Percentiles rank a stretch among this genome's conserved stretches.
Conservation (phyloP, 2,329 filamentous ascomycete species). For the Ploettnerulaceae sp. region DNA sequence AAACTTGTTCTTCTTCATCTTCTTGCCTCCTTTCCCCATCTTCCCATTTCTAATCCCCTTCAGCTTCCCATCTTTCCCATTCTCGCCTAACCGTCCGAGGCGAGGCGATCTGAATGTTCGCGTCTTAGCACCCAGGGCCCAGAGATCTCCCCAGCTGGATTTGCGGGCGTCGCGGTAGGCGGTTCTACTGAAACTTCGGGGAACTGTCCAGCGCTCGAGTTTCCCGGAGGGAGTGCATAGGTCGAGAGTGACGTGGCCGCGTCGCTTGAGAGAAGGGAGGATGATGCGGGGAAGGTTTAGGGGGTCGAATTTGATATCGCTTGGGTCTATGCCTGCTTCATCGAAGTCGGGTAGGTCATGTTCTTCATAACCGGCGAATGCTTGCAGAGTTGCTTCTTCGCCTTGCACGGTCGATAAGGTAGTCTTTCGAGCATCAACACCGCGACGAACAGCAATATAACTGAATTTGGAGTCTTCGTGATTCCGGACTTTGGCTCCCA, state of each 20-base stretch:
- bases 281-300: slow-evolving; percentile 74
- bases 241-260: slow-evolving; percentile 83
- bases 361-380: slow-evolving; percentile 68
- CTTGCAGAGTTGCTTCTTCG: slow-evolving; percentile 53
- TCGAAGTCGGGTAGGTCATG: slow-evolving; percentile 32
- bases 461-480: slow-evolving; percentile 90
- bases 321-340: slow-evolving; percentile 13
- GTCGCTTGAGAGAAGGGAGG: slow-evolving; percentile 77
- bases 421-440: slow-evolving; percentile 47
- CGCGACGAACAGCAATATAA: slow-evolving; percentile 81
- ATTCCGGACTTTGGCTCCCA: slow-evolving; percentile 65
- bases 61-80: slow-evolving; percentile 30
- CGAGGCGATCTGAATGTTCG: slow-evolving; percentile 58
- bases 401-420: slow-evolving; percentile 43
- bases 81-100: slow-evolving; percentile 44
- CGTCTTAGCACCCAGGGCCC: slow-evolving; percentile 92
- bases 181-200: slow-evolving; percentile 71
- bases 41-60: slow-evolving; percentile 34
- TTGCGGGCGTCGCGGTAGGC: slow-evolving; percentile 94
- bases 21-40: slow-evolving; percentile 38
- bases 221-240: slow-evolving; percentile 81
- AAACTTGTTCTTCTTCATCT: slow-evolving; percentile 40
- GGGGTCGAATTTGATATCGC: slow-evolving; percentile 40
- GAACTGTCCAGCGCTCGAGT: slow-evolving; percentile 91
- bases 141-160: slow-evolving; percentile 85